Conservation (phyloP, 495 filamentous ascomycete species). For the Aspergillus ellipticus region DNA sequence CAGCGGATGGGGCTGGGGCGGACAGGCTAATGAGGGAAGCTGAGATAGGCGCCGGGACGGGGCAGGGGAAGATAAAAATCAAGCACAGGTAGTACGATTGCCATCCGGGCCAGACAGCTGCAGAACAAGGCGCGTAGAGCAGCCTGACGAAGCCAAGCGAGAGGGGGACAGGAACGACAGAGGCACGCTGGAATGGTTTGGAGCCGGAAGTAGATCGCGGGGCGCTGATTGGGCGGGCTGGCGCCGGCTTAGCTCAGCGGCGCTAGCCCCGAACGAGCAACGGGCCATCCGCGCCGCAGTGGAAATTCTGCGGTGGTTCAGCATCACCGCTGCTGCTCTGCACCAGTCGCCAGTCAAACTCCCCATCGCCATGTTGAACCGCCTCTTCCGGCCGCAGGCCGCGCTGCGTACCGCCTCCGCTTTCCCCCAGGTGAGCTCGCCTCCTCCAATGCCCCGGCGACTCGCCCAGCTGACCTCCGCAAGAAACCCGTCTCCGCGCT, state of each 20-base stretch:
- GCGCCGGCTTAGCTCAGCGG: slow-evolving; percentile 29
- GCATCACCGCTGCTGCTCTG: slow-evolving; percentile 10
- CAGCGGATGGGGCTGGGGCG: slow-evolving; percentile 19
- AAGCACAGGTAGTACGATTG: background rate
- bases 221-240: slow-evolving; percentile 29
- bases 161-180: slow-evolving; percentile 1
- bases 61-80: background rate
- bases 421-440: slow-evolving; percentile 28
- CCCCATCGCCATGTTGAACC: slow-evolving; percentile 49
- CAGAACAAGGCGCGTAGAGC: background rate
- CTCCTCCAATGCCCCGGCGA: background rate
- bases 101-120: background rate
- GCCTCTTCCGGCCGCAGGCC: slow-evolving; percentile 47
- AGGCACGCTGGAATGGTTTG: background rate
- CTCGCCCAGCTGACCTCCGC: slow-evolving; percentile 21
- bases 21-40: slow-evolving; percentile 17
- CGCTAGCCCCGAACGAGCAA: slow-evolving; percentile 28
- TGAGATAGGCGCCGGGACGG: slow-evolving; percentile 4
- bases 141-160: background rate
- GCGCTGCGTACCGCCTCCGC: slow-evolving; percentile 43
- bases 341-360: slow-evolving; percentile 8
- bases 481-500: slow-evolving; percentile 42
- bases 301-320: slow-evolving; percentile 37
- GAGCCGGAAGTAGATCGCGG: slow-evolving; percentile 22
- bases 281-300: slow-evolving; percentile 22